These are phyloP conservation scores for Halocafeteria seosinensis DNA, from an alignment of 108 stramenopile genomes.

Conservation along the genomic window DNA sequence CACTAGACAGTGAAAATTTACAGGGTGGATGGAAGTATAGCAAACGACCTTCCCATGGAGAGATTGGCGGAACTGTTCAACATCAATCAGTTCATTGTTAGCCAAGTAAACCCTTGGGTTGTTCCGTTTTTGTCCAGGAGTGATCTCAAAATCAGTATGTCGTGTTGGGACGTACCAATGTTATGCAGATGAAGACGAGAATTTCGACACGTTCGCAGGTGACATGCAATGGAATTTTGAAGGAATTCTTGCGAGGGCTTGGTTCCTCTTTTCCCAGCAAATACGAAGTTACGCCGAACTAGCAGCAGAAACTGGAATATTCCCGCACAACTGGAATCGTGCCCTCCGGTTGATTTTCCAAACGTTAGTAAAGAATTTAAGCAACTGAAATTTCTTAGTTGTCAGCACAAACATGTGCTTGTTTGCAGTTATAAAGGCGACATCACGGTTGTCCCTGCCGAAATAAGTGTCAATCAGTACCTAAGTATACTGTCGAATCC, in stretches of 20 bases:
- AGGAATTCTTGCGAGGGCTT: constrained; percentile 13
- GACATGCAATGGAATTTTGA: constrained; percentile 35
- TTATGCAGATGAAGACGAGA: too few relatives aligned
- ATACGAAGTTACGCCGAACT: constrained; percentile 21
- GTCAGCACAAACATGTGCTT: too few relatives aligned
- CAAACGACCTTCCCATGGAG: constrained; percentile 86
- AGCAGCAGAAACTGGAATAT: background rate
- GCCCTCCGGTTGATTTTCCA: constrained; percentile 25
- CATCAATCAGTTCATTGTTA: constrained; percentile 89
- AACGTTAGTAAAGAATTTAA: too few relatives aligned
- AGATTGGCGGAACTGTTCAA: constrained; percentile 96
- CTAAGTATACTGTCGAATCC: constrained; percentile 70
- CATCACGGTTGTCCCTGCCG: constrained; percentile 83
- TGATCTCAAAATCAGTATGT: too few relatives aligned
- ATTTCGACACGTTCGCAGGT: constrained; percentile 43
- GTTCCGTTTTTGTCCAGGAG: constrained; percentile 71
- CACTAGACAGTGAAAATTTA: too few relatives aligned
- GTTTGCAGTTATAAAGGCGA: constrained; percentile 99
- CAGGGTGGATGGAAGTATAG: constrained; percentile 81
- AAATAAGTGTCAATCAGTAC: constrained; percentile 52
- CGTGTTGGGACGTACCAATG: too few relatives aligned
- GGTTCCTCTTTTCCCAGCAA: constrained; percentile 53
- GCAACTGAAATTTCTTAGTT: too few relatives aligned
- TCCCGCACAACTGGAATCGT: background rate
- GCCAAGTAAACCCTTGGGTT: constrained; percentile 72